These are phyloP conservation scores for Plasmodium sp. DNA, from an alignment of 169 alveolate genomes.

Conservation along the genomic window DNA sequence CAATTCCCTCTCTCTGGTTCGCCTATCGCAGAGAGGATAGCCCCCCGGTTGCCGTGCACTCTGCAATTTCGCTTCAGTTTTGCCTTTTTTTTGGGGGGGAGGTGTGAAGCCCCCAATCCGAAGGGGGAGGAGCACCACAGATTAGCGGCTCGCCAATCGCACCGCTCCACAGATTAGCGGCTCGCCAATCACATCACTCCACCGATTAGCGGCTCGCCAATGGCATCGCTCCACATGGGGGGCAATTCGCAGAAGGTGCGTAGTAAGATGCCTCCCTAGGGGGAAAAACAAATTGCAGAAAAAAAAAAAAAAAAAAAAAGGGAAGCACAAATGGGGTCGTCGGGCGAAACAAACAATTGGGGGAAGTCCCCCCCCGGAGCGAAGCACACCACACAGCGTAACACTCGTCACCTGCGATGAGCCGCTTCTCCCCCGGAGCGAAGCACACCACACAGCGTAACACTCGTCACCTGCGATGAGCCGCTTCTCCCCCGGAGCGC, in stretches of 20 bases:
- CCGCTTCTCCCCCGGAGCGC: not conserved
- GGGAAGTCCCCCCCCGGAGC: not conserved
- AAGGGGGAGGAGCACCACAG: not conserved
- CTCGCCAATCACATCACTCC: not conserved
- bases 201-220: not conserved
- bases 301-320: too few species aligned
- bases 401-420: not conserved
- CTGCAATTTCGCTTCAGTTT: not conserved
- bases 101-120: not conserved
- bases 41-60: not conserved
- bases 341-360: not conserved
- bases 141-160: too few species aligned
- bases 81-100: not conserved
- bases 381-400: not conserved
- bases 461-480: not conserved
- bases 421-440: not conserved
- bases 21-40: not conserved
- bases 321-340: not conserved
- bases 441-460: not conserved
- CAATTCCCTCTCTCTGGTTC: not conserved
- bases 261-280: not conserved
- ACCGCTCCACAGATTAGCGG: too few species aligned
- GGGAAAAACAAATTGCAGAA: not conserved
- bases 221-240: not conserved
- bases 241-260: not conserved